These are phyloP conservation scores for Amphibolis antarctica DNA, from an alignment of 106 monocot genomes.

Conservation along the genomic window DNA sequence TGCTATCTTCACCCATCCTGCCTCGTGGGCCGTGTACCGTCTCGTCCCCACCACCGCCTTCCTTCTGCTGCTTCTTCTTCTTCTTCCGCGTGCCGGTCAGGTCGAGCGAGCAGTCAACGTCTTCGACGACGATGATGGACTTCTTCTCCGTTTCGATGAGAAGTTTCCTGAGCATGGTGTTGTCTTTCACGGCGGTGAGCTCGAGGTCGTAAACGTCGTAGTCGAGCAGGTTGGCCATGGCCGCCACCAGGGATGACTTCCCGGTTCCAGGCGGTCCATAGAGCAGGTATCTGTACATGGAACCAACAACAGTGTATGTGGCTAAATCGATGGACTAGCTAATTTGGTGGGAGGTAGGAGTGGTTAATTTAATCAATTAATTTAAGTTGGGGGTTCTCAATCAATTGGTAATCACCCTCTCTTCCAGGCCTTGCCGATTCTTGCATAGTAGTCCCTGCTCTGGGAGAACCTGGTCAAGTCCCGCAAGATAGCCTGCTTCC, in stretches of 20 bases:
- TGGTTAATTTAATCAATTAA: too few relatives aligned
- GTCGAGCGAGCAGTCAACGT: slow-evolving; percentile 19
- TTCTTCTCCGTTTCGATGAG: slow-evolving; percentile 14
- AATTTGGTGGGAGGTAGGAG: too few relatives aligned
- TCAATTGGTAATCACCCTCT: slow-evolving; percentile 4
- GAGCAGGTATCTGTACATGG: slow-evolving; percentile 11
- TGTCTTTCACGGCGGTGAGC: slow-evolving; percentile 14
- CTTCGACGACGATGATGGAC: slow-evolving; percentile 21
- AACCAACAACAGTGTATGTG: too few relatives aligned
- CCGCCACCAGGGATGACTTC: slow-evolving; percentile 14
- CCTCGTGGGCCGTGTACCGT: too few relatives aligned
- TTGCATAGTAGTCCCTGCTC: slow-evolving; percentile 19
- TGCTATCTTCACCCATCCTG: too few relatives aligned
- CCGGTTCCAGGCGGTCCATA: slow-evolving; percentile 24
- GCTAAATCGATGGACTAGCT: too few relatives aligned
- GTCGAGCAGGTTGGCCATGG: slow-evolving; percentile 24
- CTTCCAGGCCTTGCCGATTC: slow-evolving; percentile 22
- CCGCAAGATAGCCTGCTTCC: slow-evolving; percentile 10
- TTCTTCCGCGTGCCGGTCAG: slow-evolving; percentile 2
- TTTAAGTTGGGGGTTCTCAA: not conserved
- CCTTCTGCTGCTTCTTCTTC: too few relatives aligned
- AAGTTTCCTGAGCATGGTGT: slow-evolving; percentile 11
- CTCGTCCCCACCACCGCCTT: not conserved
- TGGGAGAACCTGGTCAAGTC: slow-evolving; percentile 11
- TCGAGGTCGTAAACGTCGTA: slow-evolving; percentile 27